Evolutionary conservation across 1,284 basidiomycete genomes (phyloP).

Genomic region (Mycena sp.): DNA sequence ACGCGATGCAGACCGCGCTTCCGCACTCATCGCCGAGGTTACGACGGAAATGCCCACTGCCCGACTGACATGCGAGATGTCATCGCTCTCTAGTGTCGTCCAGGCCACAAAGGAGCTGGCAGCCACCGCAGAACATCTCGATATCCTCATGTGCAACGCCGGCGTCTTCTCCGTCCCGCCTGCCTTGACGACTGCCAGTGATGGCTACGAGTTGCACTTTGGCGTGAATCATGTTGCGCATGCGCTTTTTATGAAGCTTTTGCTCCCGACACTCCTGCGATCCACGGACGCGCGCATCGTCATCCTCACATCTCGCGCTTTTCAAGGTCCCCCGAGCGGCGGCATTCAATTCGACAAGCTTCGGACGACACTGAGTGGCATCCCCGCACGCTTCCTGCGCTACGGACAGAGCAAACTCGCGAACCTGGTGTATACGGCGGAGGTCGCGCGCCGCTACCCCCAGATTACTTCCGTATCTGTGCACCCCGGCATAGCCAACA

Average conservation of each 20-base stretch:
- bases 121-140: neutral
- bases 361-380: neutral
- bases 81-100: conserved; percentile 23
- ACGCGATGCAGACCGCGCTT: conserved; percentile 12
- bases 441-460: conserved; percentile 21
- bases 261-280: conserved; percentile 22
- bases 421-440: conserved; percentile 17
- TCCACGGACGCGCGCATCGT: conserved; percentile 6
- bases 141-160: conserved; percentile 25
- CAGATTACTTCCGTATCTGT: conserved; percentile 13
- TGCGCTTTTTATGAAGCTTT: conserved; percentile 23
- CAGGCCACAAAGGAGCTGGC: conserved; percentile 18
- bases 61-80: conserved; percentile 23
- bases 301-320: neutral
- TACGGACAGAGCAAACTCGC: conserved; percentile 26
- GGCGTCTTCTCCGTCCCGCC: conserved; percentile 7
- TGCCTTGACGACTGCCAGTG: conserved; percentile 10
- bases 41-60: neutral
- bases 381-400: neutral
- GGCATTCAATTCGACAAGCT: conserved; percentile 16
- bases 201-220: conserved; percentile 29
- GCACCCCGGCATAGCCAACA: conserved; percentile 15
- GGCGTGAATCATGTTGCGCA: conserved; percentile 30
- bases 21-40: conserved; percentile 7
- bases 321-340: neutral